Conservation (phyloP, 257 asterid genomes). For the Penstemon newberryi region DNA sequence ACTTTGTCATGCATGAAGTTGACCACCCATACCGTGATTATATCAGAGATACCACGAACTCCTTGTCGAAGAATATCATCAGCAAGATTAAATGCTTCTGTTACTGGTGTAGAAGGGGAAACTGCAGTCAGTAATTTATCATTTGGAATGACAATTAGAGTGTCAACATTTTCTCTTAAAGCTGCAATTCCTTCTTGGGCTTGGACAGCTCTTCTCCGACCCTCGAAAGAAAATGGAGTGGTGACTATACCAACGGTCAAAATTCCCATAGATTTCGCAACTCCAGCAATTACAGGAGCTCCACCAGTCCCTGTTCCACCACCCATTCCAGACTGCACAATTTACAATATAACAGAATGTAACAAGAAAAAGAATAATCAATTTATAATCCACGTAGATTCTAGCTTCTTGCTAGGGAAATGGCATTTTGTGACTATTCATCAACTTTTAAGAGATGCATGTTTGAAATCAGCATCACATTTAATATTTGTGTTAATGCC, state of each 20-base stretch:
- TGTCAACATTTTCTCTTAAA: slow-evolving; percentile 90
- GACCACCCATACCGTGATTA: slow-evolving; percentile 67
- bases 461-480: too few relatives aligned
- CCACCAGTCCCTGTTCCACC: slow-evolving; percentile 99
- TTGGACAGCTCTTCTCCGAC: slow-evolving; percentile 91
- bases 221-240: slow-evolving; percentile 94
- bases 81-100: slow-evolving; percentile 96
- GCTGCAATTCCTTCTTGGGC: slow-evolving; percentile 98
- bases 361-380: slow-evolving; percentile 4
- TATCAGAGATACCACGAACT: slow-evolving; percentile 95
- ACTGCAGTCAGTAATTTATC: slow-evolving; percentile 86
- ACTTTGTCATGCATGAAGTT: slow-evolving; percentile 3
- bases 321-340: slow-evolving; percentile 94
- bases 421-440: too few relatives aligned
- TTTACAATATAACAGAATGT: slow-evolving; percentile 20
- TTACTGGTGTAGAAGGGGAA: slow-evolving; percentile 92
- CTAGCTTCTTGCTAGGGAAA: slow-evolving; percentile 11
- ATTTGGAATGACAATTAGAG: slow-evolving; percentile 91
- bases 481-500: too few relatives aligned
- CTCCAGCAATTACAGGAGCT: slow-evolving; percentile 92
- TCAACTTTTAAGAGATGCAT: too few relatives aligned
- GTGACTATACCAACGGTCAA: slow-evolving; percentile 95
- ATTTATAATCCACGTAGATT: background rate
- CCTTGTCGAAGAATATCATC: slow-evolving; percentile 98
- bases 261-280: slow-evolving; percentile 89